Evolutionary conservation across 2,329 filamentous ascomycete genomes (phyloP), one percentile per base, ranked within the genome.

Genomic region (Fusarium sterilihyphosum): DNA sequence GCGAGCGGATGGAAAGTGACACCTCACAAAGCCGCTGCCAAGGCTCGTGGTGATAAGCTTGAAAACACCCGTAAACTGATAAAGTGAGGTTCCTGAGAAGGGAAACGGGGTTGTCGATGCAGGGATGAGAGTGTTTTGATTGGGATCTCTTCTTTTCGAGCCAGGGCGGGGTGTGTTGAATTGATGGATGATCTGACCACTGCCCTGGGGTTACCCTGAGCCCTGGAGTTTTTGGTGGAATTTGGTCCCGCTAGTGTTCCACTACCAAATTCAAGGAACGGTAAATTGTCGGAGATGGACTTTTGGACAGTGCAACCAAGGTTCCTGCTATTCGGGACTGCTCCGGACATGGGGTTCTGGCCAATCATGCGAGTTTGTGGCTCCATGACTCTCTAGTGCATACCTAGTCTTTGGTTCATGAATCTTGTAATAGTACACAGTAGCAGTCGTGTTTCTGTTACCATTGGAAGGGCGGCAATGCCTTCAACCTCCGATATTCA

Each of bases 131-230:
- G 22, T 61, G 41, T 38, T 70, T 59, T 65, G 67, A 59, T 70
- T 70, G 62, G 70, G 38, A 62, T 65, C 62, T 65, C 35, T 46
- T 37, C n/a, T 40, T 43, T 43, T 58, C 40, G 47, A 44, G 38
- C 35, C 53, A 61, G 54, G 61, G 61, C 49, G 63, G 71, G 71
- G 67, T 67, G 47, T 41, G 53, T 46, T 63, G 54, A 62, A 18
- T 31, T 31, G 46, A 29, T 54, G 47, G 44, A 68, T 74, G 71
- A 71, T 73, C 71, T 74, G 71, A 73, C 59, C 67, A 73, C 59
- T 71, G 52, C 18, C 44, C 58, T 73, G 50, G 46, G 57, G 29
- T 31, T 56, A 31, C 41, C 41, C 50, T 44, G 38, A 37, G 40
- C 60, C 50, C 50, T 59, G 60, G 40, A 59, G 49, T 31, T 56